Evolutionary conservation across 2,329 filamentous ascomycete genomes (phyloP).

Genomic region (Claviceps cyperi): DNA sequence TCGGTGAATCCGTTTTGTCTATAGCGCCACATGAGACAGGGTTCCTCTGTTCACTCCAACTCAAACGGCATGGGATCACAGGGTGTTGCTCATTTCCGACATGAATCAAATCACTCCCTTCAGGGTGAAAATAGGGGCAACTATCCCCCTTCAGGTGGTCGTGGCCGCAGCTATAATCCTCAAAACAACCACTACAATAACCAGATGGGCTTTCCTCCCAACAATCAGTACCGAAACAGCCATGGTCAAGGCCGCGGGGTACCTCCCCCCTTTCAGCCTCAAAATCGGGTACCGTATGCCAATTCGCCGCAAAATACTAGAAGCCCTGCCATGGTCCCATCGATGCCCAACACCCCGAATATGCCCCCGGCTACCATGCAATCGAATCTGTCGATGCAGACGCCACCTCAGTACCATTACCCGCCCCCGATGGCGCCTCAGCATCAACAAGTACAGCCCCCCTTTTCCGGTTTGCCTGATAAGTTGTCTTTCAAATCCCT

Average conservation of each 20-base stretch:
- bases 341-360: conserved; percentile 55
- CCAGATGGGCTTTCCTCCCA: conserved; percentile 29
- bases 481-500: conserved; percentile 24
- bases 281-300: conserved; percentile 30
- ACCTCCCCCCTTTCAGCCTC: conserved; percentile 30
- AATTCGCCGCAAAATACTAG: conserved; percentile 53
- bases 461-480: conserved; percentile 20
- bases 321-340: conserved; percentile 51
- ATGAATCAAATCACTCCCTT: conserved; percentile 72
- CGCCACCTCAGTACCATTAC: conserved; percentile 47
- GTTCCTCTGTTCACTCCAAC: conserved; percentile 46
- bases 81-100: conserved; percentile 60
- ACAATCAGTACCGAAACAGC: conserved; percentile 27
- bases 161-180: conserved; percentile 35
- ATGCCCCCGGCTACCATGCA: conserved; percentile 45
- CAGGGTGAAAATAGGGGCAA: conserved; percentile 42
- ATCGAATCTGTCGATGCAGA: conserved; percentile 47
- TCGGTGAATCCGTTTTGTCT: not conserved
- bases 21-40: conserved; percentile 55
- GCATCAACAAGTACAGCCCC: conserved; percentile 47
- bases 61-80: conserved; percentile 47
- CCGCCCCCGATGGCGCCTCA: conserved; percentile 41
- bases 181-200: conserved; percentile 29
- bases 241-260: conserved; percentile 38
- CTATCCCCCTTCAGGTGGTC: conserved; percentile 32